Evolutionary conservation across 2,329 filamentous ascomycete species (phyloP), one percentile per base, ranked within the genome.

Genomic region (Macrophomina pseudophaseolina): DNA sequence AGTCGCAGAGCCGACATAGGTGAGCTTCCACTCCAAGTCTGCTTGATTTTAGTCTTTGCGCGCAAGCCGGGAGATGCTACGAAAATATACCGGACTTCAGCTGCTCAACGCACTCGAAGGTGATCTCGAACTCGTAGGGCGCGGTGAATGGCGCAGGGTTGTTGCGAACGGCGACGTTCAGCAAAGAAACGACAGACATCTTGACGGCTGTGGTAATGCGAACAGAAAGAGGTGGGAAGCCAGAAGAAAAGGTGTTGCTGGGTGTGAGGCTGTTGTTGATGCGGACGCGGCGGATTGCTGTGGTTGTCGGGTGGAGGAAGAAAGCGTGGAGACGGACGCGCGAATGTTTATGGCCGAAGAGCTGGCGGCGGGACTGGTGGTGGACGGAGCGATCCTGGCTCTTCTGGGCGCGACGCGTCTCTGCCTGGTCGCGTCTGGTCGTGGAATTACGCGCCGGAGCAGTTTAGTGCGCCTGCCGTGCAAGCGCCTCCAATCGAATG

Each of bases 1-100:
- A 66, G 94, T 98, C 70, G 96, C 95, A 73, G 95, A 99, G 75
- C 95, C 96, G 77, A 99, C 95, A 74, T 99, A 99, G 79, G 93
- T 99, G 74, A 99, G 86, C 82, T 99, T 99, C 95, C 95, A 99
- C 82, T 99, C 95, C 69, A 99, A 89, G 82, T 99, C 95, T 97
- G 74, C 44, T 52, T 23, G 77, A 71, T 74, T 71, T 66, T 11
- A 30, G 49, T 42, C 23, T n/a, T 3, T 14, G 53, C 3, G 49
- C 18, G 12, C 14, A 18, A 6, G 18, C 14, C n/a, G 18, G 54
- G 5, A 28, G 5, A 60, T 18, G 5, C 5, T 14, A 7, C 9
- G 4, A 5, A 5, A 4, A 28, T 62, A 63, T 80, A 94, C 93
- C 94, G 82, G 97, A 97, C 78, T 97, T 92, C 46, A 99, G 87